Base-by-base conservation (phyloP, 2,329 filamentous ascomycete genomes). In the Arthrobotrys musiformis region DNA sequence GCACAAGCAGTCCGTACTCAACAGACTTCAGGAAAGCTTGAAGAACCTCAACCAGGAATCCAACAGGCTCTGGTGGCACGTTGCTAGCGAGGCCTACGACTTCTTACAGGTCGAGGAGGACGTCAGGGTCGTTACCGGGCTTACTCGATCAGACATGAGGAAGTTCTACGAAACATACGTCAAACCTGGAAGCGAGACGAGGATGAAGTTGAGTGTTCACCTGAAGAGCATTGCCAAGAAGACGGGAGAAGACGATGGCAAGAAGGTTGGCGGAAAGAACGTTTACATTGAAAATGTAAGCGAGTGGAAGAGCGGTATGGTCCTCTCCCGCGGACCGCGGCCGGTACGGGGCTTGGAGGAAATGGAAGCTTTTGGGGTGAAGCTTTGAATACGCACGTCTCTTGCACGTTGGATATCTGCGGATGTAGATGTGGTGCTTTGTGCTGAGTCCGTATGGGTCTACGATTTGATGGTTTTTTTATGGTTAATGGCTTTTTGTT, bases 11-110 rank as follows among this genome's bases (percentile, higher is more conserved):
- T 96, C 93, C 81, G 86, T 98, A 46, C 90, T 97, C 81, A 93
- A 92, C 82, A 93, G 93, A 84, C 87, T 93, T 15, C 85, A 97
- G 22, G 94, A 98, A 84, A 97, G 96, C 84, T 84, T 97, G 80
- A 97, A 97, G 87, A 98, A 97, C 80, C 85, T 99, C 54, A 89
- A 90, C 75, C 91, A 94, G 79, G 95, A 99, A 85, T 93, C 90
- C 4, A 88, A 87, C 68, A 88, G 93, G 50, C 91, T 96, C 82
- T 97, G 93, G 94, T 87, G 87, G 61, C 93, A 97, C 81, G 93
- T 99, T 80, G 88, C 89, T 61, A 91, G 88, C 63, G 94, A 97
- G 82, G 92, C 91, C 80, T 96, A 94, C 83, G 93, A 97, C 83
- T 99, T 98, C 83, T 88, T 93, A 81, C 89, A 92, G 82, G 89